These are phyloP conservation scores for Globisporangium camurandrum DNA, from an alignment of 352 stramenopile genomes.

Conservation along the genomic window DNA sequence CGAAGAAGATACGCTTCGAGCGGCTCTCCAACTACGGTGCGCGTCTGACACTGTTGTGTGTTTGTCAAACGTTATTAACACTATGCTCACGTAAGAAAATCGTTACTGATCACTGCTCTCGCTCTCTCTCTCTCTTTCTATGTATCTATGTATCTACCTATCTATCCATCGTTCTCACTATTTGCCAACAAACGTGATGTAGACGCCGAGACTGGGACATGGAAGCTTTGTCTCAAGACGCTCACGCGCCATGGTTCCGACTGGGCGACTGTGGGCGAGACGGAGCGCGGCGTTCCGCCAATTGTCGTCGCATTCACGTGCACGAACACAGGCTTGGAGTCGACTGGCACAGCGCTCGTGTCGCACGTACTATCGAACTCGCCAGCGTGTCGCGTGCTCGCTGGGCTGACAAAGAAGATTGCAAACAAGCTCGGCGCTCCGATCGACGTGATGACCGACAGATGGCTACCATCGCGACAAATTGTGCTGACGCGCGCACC, in stretches of 20 bases:
- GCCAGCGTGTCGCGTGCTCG: conserved; percentile 60
- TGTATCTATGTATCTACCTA: too few relatives aligned
- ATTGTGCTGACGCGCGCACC: conserved; percentile 16
- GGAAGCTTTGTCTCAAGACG: conserved; percentile 63
- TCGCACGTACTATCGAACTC: conserved; percentile 61
- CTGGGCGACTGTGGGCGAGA: conserved; percentile 56
- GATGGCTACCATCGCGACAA: conserved; percentile 50
- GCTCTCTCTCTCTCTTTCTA: background rate
- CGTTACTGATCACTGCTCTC: background rate
- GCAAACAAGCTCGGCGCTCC: conserved; percentile 73
- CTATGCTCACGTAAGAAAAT: too few relatives aligned
- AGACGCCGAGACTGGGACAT: conserved; percentile 47
- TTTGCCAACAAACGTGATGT: too few relatives aligned
- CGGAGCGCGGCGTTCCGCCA: conserved; percentile 53
- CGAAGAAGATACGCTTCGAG: conserved; percentile 54
- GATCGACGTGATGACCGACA: conserved; percentile 80
- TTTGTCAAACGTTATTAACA: too few relatives aligned
- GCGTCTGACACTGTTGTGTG: too few relatives aligned
- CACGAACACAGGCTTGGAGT: conserved; percentile 28
- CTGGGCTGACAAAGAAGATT: conserved; percentile 78
- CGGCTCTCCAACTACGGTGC: conserved; percentile 68
- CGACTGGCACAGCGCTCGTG: conserved; percentile 29
- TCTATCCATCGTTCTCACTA: too few relatives aligned
- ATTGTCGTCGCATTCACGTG: conserved; percentile 62
- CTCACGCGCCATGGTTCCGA: conserved; percentile 67